Percentiles rank a stretch among this genome's conserved stretches.
These are phyloP conservation scores for Colletotrichum ledebouriae DNA, from an alignment of 2,329 filamentous ascomycete species.

Conservation along the genomic window DNA sequence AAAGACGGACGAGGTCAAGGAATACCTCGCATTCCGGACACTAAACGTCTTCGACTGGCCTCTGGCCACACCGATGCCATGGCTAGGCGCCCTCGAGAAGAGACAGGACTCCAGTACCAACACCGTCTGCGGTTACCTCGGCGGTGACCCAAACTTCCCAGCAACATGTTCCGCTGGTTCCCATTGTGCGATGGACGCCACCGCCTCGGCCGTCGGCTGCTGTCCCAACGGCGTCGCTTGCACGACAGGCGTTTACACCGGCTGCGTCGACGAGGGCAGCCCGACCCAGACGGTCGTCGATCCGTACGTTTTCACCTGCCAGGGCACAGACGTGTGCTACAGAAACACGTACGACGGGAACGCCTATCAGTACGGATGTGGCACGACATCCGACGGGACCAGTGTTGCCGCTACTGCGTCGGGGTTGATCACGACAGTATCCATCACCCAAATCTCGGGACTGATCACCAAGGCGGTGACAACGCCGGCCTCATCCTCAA, in stretches of 20 bases:
- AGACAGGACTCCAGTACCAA: constrained; percentile 57
- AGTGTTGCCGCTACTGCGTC: constrained; percentile 62
- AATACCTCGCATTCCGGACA: constrained; percentile 50
- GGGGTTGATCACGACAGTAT: constrained; percentile 54
- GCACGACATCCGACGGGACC: constrained; percentile 62
- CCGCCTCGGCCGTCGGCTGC: constrained; percentile 66
- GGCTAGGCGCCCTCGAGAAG: constrained; percentile 51
- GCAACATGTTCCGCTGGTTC: constrained; percentile 71
- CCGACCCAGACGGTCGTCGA: constrained; percentile 64
- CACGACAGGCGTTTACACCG: constrained; percentile 68
- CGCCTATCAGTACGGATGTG: constrained; percentile 70
- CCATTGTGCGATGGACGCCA: constrained; percentile 68
- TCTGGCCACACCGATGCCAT: constrained; percentile 57
- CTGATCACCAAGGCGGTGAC: constrained; percentile 53
- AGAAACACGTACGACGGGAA: constrained; percentile 68
- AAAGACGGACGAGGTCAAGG: constrained; percentile 49
- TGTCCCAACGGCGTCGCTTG: constrained; percentile 67
- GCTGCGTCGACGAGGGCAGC: constrained; percentile 67
- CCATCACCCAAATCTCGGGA: constrained; percentile 56
- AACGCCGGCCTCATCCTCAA: constrained; percentile 32
- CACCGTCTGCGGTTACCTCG: constrained; percentile 71
- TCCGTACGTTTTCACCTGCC: constrained; percentile 70
- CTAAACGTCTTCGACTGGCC: constrained; percentile 58
- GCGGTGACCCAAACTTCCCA: constrained; percentile 63
- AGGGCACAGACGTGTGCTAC: constrained; percentile 66